Conservation (phyloP, 345 rosid genomes). For the Brassica napus region DNA sequence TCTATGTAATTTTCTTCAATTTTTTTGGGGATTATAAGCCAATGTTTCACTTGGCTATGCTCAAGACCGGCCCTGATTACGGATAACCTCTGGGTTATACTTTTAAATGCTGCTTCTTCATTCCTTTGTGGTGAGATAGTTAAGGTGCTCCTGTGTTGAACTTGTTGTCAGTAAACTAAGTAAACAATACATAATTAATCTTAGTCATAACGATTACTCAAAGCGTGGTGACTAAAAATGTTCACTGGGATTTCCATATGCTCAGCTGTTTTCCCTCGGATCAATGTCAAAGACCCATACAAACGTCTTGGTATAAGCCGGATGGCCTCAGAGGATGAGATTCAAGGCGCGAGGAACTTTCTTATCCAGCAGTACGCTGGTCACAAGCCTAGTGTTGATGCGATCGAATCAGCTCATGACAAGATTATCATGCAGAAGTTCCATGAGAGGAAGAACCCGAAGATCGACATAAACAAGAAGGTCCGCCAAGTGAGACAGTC, state of each 20-base stretch:
- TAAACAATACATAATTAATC: too few species aligned
- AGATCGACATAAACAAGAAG: neutral
- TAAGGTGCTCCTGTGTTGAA: too few species aligned
- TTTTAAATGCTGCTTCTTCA: too few species aligned
- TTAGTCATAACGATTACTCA: too few species aligned
- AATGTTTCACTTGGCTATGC: too few species aligned
- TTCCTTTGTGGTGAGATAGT: too few species aligned
- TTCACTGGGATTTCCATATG: neutral
- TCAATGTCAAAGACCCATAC: constrained; percentile 76
- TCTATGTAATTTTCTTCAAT: too few species aligned
- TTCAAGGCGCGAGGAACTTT: constrained; percentile 89
- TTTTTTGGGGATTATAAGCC: too few species aligned
- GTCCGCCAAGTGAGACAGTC: neutral
- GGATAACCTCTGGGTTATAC: too few species aligned
- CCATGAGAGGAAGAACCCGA: constrained; percentile 61
- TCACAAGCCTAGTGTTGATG: constrained; percentile 94
- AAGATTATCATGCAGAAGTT: constrained; percentile 95
- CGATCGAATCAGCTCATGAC: constrained; percentile 92
- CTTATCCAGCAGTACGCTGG: constrained; percentile 74
- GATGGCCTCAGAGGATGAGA: constrained; percentile 93
- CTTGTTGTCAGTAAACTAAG: too few species aligned
- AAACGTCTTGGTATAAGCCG: constrained; percentile 88
- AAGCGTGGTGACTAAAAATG: too few species aligned
- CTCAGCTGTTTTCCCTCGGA: constrained; percentile 78
- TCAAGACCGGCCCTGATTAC: too few species aligned